Base-by-base conservation (phyloP, 257 asterid genomes). In the Nicotiana attenuata region DNA sequence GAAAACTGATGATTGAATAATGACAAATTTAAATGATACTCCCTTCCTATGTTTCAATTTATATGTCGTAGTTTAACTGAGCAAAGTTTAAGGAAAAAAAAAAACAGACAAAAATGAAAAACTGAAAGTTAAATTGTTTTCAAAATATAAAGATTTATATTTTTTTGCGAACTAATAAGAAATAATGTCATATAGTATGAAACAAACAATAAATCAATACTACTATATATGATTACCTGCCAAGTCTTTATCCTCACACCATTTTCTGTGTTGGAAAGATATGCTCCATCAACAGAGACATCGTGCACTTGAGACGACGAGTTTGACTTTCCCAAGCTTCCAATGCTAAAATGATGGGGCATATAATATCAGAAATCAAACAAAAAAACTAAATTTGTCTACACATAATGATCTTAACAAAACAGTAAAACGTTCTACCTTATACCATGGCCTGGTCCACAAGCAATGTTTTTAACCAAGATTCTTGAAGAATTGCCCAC, bases 211-310 rank as follows among this genome's bases (percentile, higher is more conserved):
- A 38, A 38, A 38, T 38, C 0, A 38, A 38, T 38, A 38, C 10
- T 38, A 29, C 10, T 38, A 38, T 38, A 38, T 7, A 7, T 7
- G 26, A 59, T 82, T 77, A 92, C 98, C 98, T 93, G 98, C 97
- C 97, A 93, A 59, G 97, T 92, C 84, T 94, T 94, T 90, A 94
- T 94, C 91, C 98, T 90, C 68, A 88, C 89, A 22, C 98, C 98
- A 66, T 92, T 94, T 73, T 84, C 84, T 0, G 97, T 89, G 81
- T 90, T 75, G 80, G 86, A 82, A 31, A 94, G 35, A 81, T 45
- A 17, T 28, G 90, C 97, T 59, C 93, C 92, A 68, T 83, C 80
- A 29, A 94, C 95, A 77, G 81, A 29, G 35, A 94, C 85, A 84
- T 94, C 94, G 52, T 90, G 85, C 79, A 94, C 93, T 2, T 85